A percentile compares a stretch with the other conserved stretches of the same genome.
Conservation (phyloP, 2,329 filamentous ascomycete genomes). For the Scedosporium dehoogii region DNA sequence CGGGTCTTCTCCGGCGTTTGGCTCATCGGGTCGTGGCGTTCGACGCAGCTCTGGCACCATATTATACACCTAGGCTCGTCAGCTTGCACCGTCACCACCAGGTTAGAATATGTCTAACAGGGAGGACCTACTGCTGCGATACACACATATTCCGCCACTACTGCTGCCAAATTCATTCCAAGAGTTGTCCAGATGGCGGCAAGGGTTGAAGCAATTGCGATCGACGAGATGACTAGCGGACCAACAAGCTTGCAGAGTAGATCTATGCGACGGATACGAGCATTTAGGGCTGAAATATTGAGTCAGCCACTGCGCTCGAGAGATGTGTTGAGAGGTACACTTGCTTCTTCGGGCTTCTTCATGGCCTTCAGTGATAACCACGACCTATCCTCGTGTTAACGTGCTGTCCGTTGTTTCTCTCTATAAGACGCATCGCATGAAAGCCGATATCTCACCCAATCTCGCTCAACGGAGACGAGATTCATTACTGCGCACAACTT, state of each 20-base stretch:
- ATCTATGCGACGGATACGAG: constrained; percentile 53
- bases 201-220: constrained; percentile 37
- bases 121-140: constrained; percentile 27
- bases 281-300: constrained; percentile 34
- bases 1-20: not conserved
- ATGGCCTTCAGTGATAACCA: constrained; percentile 22
- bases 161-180: constrained; percentile 37
- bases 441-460: constrained; percentile 42
- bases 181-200: constrained; percentile 39
- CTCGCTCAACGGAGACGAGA: constrained; percentile 57
- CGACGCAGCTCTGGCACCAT: constrained; percentile 13
- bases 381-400: constrained; percentile 20
- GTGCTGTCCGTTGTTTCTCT: not conserved
- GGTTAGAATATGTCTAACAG: not conserved
- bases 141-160: constrained; percentile 40
- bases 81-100: not conserved
- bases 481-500: constrained; percentile 58
- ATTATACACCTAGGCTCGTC: constrained; percentile 15
- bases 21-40: not conserved
- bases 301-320: not conserved
- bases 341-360: constrained; percentile 1
- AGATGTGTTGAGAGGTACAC: not conserved
- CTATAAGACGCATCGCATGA: not conserved
- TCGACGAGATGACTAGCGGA: constrained; percentile 42
- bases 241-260: constrained; percentile 48